phyloP scores from a whole-genome alignment of 139 green algal genomes.

The Chlamydomonas asymmetrica region DNA sequence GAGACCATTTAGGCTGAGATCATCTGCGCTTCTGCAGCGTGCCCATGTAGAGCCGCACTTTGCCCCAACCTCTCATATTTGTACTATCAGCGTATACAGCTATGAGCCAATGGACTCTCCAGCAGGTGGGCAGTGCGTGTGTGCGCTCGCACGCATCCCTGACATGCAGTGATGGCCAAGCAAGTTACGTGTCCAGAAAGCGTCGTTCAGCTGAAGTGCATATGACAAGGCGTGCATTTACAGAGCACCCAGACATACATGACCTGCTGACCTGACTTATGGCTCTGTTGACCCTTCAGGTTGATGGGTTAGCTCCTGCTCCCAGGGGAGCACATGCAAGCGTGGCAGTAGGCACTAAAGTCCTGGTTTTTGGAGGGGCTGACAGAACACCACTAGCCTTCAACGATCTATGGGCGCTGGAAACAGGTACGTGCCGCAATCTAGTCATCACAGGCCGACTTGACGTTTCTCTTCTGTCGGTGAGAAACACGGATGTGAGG shows the following conservation, averaged over 20 bases:
- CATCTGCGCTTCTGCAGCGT: no score
- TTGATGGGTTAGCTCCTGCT: conserved; percentile 35
- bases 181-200: not conserved
- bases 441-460: not conserved
- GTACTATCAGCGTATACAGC: no score
- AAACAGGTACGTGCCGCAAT: conserved; percentile 52
- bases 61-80: no score
- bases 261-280: conserved; percentile 3
- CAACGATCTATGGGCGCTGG: conserved; percentile 60
- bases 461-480: no score
- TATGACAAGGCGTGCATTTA: not conserved
- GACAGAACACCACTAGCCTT: conserved; percentile 44
- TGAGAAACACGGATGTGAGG: no score
- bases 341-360: conserved; percentile 32
- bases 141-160: no score
- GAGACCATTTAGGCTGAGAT: no score
- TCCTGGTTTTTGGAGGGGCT: conserved; percentile 62
- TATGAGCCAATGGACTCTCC: no score
- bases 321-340: conserved; percentile 48
- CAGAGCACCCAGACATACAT: not conserved
- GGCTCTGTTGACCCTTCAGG: conserved; percentile 15
- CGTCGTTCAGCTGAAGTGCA: no score
- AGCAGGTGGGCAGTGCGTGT: no score
- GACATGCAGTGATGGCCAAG: no score
- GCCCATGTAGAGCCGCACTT: no score